Percentiles rank a stretch among this genome's conserved stretches.
Evolutionary conservation across 805 yeast genomes (phyloP).

Genomic region (Metschnikowia amazonensis): DNA sequence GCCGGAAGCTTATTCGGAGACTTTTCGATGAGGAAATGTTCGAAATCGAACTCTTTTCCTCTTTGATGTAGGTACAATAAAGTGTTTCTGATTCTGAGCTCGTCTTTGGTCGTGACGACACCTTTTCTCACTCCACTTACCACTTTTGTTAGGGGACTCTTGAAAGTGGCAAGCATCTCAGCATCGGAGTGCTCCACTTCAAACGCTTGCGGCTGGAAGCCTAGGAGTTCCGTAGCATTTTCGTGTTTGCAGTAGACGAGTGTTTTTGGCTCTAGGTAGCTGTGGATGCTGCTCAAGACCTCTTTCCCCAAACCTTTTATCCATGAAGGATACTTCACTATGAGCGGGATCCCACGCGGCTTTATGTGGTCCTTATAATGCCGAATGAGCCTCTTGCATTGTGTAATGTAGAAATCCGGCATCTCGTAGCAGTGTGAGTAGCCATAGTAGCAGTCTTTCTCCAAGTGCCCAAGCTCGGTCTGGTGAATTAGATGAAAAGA

Average conservation of each 20-base stretch:
- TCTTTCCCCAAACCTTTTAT: conserved; percentile 80
- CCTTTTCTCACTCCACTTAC: conserved; percentile 17
- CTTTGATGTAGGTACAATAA: conserved; percentile 52
- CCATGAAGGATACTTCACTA: conserved; percentile 89
- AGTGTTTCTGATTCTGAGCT: conserved; percentile 48
- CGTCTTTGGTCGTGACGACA: conserved; percentile 45
- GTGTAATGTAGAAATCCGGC: conserved; percentile 52
- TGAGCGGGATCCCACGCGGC: conserved; percentile 34
- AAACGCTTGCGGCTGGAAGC: conserved; percentile 23
- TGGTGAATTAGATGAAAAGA: conserved; percentile 22
- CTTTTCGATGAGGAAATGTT: conserved; percentile 7
- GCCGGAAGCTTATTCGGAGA: conserved; percentile 11
- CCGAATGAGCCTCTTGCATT: conserved; percentile 40
- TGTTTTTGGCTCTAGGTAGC: conserved; percentile 48
- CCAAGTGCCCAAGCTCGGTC: conserved; percentile 9
- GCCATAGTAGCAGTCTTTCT: conserved; percentile 49
- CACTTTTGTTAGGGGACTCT: conserved; percentile 1
- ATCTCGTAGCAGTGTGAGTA: conserved; percentile 63
- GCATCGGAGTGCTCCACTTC: conserved; percentile 23
- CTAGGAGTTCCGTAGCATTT: conserved; percentile 19
- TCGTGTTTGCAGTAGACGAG: conserved; percentile 45
- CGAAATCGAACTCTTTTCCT: conserved; percentile 10
- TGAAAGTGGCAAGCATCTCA: conserved; percentile 13
- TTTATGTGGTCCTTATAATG: conserved; percentile 21
- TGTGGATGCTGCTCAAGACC: conserved; percentile 49